Base-by-base conservation (phyloP, 2,329 filamentous ascomycete genomes). In the Mollisia scopiformis region DNA sequence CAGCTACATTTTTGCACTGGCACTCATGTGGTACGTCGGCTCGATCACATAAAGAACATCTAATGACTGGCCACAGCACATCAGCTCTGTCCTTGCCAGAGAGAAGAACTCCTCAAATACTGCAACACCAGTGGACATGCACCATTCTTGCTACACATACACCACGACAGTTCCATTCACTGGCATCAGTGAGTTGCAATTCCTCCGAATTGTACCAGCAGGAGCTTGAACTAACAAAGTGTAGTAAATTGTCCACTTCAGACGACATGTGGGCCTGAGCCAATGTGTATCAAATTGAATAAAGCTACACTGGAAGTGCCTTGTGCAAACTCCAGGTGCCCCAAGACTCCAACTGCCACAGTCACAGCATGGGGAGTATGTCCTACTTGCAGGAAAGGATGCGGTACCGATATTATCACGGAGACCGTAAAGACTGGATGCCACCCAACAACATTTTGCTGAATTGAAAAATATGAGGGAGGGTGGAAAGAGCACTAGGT, bases 311-410 rank as follows among this genome's bases (percentile, higher is more conserved):
- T 59, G 19, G 56, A 54, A 6, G 51, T 67, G 7, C 66, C 64
- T 7, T 64, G 62, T 14, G 21, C 39, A 4, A 53, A 67, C 19
- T 41, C 50, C 8, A 49, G 49, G 8, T 67, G 67, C 49, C 62
- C 65, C n/a, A 47, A 37, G 23, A 69, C 67, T 23, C 60, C 66
- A 43, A 69, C 67, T 1, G 62, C 62, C 7, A 68, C 64, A 6
- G 61, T 62, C 3, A 68, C 67, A 23, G 62, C 31, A 6, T 27
- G 57, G 14, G 50, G 30, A 8, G 43, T 19, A 7, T 68, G 63
- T 47, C 46, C 61, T 21, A 64, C 49, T 27, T 69, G 66, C 55
- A 54, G 60, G 21, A 58, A n/a, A 19, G 63, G 63, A 3, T 68
- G 66, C 33, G 55, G 2, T 1, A 66, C 59, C 13, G 28, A 49